phyloP scores from a whole-genome alignment of 139 green algal species.

The Nannochloris sp. region DNA sequence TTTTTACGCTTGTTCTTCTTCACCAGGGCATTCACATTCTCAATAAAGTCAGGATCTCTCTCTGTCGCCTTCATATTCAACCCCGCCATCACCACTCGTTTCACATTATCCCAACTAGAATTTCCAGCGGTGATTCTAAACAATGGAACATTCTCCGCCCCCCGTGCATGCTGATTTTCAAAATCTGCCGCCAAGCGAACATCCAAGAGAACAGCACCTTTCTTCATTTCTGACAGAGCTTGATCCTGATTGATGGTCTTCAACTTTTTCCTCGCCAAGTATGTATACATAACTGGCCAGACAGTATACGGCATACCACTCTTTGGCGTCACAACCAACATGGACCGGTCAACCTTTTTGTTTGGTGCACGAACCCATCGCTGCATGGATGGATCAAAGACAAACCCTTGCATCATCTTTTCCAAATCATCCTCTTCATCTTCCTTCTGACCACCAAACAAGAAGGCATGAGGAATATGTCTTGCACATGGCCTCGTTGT shows the following conservation, averaged over 20 bases:
- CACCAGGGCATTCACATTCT: constrained; percentile 20
- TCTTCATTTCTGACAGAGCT: constrained; percentile 30
- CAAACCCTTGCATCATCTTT: constrained; percentile 4
- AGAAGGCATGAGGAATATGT: not conserved
- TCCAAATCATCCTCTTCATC: not conserved
- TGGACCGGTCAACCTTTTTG: constrained; percentile 9
- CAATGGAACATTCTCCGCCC: constrained; percentile 49
- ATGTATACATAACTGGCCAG: constrained; percentile 28
- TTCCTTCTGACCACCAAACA: not conserved
- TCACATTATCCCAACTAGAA: constrained; percentile 48
- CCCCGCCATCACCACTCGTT: constrained; percentile 50
- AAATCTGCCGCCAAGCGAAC: constrained; percentile 31
- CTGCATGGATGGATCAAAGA: constrained; percentile 5
- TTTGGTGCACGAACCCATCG: constrained; percentile 17
- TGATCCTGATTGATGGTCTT: constrained; percentile 18
- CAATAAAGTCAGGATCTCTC: constrained; percentile 50
- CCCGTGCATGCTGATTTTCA: constrained; percentile 32
- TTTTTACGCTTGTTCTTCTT: constrained; percentile 29
- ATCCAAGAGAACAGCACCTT: constrained; percentile 48
- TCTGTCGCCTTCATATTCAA: constrained; percentile 64
- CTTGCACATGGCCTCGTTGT: too few species aligned
- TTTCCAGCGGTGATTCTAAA: constrained; percentile 44
- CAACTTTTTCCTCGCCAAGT: constrained; percentile 17
- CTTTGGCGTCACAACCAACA: constrained; percentile 11
- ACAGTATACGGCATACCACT: constrained; percentile 33